phyloP scores from a whole-genome alignment of 805 yeast genomes.

The Ogataea thermomethanolica region DNA sequence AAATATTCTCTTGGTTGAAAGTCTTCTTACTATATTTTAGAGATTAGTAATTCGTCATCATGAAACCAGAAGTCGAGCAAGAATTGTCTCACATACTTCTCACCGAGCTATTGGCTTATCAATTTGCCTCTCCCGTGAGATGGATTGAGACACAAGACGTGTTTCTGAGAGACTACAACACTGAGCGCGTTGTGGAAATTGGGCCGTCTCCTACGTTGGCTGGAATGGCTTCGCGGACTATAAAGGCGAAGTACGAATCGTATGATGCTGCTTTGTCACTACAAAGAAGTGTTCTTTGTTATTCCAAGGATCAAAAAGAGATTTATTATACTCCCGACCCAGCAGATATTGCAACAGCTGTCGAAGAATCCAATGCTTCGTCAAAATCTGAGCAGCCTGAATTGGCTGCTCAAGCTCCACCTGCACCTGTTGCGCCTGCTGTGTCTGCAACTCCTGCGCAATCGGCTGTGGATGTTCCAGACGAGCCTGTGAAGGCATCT shows the following conservation, averaged over 20 bases:
- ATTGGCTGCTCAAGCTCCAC: slow-evolving; percentile 23
- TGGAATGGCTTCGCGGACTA: slow-evolving; percentile 97
- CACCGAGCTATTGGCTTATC: slow-evolving; percentile 96
- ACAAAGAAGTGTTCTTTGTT: slow-evolving; percentile 91
- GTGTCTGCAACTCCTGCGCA: slow-evolving; percentile 68
- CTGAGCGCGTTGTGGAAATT: slow-evolving; percentile 96
- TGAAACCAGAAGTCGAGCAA: slow-evolving; percentile 96
- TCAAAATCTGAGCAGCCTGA: slow-evolving; percentile 24
- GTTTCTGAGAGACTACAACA: slow-evolving; percentile 85
- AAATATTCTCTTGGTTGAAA: background rate
- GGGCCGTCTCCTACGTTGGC: slow-evolving; percentile 99
- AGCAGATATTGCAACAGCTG: slow-evolving; percentile 43
- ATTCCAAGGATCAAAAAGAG: slow-evolving; percentile 93
- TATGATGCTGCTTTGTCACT: slow-evolving; percentile 95
- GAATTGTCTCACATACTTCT: slow-evolving; percentile 92
- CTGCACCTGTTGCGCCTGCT: slow-evolving; percentile 43
- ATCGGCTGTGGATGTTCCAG: slow-evolving; percentile 79
- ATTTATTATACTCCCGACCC: slow-evolving; percentile 92
- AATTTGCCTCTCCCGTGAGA: slow-evolving; percentile 98
- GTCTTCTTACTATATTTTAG: background rate
- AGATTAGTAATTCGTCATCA: slow-evolving; percentile 20
- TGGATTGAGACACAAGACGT: slow-evolving; percentile 99
- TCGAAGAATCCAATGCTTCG: slow-evolving; percentile 30
- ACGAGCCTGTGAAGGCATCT: slow-evolving; percentile 83
- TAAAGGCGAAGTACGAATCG: slow-evolving; percentile 92